Conservation (phyloP, 2,329 filamentous ascomycete species). For the Cryphonectria japonica region DNA sequence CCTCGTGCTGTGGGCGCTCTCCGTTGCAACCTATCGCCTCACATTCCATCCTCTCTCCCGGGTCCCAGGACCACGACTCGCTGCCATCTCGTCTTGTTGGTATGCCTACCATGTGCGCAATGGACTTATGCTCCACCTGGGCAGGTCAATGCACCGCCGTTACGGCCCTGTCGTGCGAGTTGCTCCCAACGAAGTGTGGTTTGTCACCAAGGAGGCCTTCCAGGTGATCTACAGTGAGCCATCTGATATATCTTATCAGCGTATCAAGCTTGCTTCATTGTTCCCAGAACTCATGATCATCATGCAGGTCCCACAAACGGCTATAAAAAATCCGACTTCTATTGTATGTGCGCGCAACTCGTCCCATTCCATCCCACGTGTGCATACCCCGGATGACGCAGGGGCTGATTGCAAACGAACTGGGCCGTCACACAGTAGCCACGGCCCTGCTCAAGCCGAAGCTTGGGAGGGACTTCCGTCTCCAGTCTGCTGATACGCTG, state of each 20-base stretch:
- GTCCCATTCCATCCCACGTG: not conserved
- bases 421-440: slow-evolving; percentile 44
- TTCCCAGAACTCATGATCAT: not conserved
- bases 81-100: slow-evolving; percentile 53
- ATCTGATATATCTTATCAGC: not conserved
- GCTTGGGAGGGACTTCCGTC: slow-evolving; percentile 43
- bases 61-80: slow-evolving; percentile 52
- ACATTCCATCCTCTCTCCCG: slow-evolving; percentile 48
- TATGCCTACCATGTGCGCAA: slow-evolving; percentile 50
- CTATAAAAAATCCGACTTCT: slow-evolving; percentile 57
- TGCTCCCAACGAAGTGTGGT: slow-evolving; percentile 58
- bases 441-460: slow-evolving; percentile 49
- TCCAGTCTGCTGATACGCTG: slow-evolving; percentile 48
- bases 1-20: slow-evolving; percentile 1
- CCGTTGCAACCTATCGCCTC: slow-evolving; percentile 41
- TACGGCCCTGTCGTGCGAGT: slow-evolving; percentile 59
- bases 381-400: not conserved
- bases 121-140: slow-evolving; percentile 47
- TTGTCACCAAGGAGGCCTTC: slow-evolving; percentile 52
- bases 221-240: slow-evolving; percentile 51
- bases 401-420: slow-evolving; percentile 9
- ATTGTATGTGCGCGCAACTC: slow-evolving; percentile 42
- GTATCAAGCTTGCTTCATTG: not conserved
- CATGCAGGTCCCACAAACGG: slow-evolving; percentile 48
- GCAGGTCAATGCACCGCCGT: slow-evolving; percentile 46